Evolutionary conservation across 108 stramenopile species (phyloP).

Genomic region (Conticribra guillardii): DNA sequence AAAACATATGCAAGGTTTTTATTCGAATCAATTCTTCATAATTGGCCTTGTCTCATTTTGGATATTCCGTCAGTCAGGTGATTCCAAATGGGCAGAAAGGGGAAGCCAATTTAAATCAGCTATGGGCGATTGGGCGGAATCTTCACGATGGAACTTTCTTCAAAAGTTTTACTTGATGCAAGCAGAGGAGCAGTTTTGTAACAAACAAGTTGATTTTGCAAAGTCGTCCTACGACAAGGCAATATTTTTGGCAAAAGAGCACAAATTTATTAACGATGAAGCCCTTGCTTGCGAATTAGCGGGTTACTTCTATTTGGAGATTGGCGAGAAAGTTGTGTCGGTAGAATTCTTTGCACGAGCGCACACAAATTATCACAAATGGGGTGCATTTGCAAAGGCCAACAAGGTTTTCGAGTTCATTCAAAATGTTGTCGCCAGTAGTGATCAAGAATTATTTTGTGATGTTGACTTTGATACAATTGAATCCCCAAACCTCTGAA

Average conservation of each 20-base stretch:
- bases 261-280: constrained; percentile 17
- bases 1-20: constrained; percentile 9
- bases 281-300: constrained; percentile 12
- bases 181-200: constrained; percentile 10
- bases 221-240: constrained; percentile 1
- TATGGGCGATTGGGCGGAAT: constrained; percentile 1
- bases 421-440: no score
- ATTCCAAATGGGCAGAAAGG: not conserved
- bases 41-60: constrained; percentile 12
- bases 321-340: not conserved
- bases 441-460: no score
- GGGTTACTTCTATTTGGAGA: constrained; percentile 1
- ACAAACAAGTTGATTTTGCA: not conserved
- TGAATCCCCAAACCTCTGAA: no score
- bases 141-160: constrained; percentile 9
- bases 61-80: constrained; percentile 4
- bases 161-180: constrained; percentile 3
- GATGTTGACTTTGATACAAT: no score
- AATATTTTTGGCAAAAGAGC: not conserved
- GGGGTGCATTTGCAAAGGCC: constrained; percentile 1
- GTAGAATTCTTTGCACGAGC: not conserved
- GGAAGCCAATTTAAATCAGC: not conserved
- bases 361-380: constrained; percentile 1
- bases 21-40: no score
- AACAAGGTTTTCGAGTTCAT: no score